A percentile compares a stretch with the other conserved stretches of the same genome.
phyloP scores from a whole-genome alignment of 164 flowering plant species.

The Annona squamosa region DNA sequence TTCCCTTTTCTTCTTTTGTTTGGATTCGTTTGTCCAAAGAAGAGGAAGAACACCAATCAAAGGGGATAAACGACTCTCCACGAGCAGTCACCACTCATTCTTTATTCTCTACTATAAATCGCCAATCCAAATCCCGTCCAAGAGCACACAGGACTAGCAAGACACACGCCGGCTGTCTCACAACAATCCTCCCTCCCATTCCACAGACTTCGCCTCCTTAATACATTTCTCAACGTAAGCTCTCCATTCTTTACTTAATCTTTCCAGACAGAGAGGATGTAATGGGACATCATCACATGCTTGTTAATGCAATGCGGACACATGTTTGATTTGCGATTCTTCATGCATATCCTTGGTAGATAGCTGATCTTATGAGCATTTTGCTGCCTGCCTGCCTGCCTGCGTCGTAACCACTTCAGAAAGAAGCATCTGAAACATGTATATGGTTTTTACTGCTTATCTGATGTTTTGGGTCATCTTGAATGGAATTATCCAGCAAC shows the following conservation, averaged over 20 bases:
- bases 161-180: neutral
- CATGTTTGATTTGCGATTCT: no score
- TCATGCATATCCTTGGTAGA: no score
- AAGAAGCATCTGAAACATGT: no score
- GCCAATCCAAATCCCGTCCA: conserved; percentile 15
- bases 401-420: no score
- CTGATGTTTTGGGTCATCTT: no score
- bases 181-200: neutral
- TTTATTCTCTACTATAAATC: conserved; percentile 41
- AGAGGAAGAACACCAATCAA: conserved; percentile 14
- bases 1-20: conserved; percentile 27
- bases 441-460: no score
- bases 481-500: no score
- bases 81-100: conserved; percentile 26
- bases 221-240: conserved; percentile 14
- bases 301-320: no score
- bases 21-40: conserved; percentile 39
- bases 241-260: neutral
- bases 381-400: no score
- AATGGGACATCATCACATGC: no score
- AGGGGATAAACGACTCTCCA: conserved; percentile 37
- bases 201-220: neutral
- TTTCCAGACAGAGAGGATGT: neutral
- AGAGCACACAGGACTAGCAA: neutral
- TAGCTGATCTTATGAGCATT: no score